phyloP scores from a whole-genome alignment of 306 rosid genomes.

The Rosa multiflora region DNA sequence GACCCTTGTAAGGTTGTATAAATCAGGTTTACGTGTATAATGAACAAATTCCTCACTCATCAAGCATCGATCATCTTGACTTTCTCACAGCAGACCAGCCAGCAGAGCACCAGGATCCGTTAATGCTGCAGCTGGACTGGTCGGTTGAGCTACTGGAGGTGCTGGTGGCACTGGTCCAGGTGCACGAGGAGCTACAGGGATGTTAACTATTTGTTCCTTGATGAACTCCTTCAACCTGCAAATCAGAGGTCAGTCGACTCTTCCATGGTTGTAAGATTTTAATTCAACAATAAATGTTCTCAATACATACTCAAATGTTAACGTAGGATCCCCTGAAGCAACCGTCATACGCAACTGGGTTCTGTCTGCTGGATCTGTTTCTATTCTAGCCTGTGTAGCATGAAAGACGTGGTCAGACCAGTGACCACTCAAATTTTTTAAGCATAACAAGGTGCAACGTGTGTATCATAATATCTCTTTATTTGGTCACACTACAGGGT shows the following conservation, averaged over 20 bases:
- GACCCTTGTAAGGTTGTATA: conserved; percentile 48
- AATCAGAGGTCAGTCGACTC: conserved; percentile 27
- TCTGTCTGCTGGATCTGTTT: conserved; percentile 99
- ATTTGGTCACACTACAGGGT: not conserved
- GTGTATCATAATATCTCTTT: not conserved
- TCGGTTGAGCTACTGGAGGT: conserved; percentile 53
- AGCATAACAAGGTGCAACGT: not conserved
- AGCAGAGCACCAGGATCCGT: conserved; percentile 95
- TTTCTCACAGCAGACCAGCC: conserved; percentile 83
- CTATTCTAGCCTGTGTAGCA: conserved; percentile 69
- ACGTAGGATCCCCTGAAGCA: conserved; percentile 90
- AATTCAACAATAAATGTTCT: not conserved
- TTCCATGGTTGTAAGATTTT: not conserved
- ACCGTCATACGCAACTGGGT: conserved; percentile 98
- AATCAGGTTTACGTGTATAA: conserved; percentile 67
- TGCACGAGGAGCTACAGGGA: conserved; percentile 44
- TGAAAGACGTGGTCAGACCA: conserved; percentile 22
- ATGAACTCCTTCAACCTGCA: conserved; percentile 92
- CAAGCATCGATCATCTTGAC: conserved; percentile 15
- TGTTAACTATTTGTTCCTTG: conserved; percentile 78
- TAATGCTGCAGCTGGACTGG: conserved; percentile 44
- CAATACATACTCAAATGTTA: conserved; percentile 80
- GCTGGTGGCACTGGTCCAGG: conserved; percentile 50
- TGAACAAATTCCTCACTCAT: conserved; percentile 43
- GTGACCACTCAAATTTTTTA: not conserved